Evolutionary conservation across 768 basidiomycete genomes (phyloP).

Genomic region (Lactarius pseudohatsudake): DNA sequence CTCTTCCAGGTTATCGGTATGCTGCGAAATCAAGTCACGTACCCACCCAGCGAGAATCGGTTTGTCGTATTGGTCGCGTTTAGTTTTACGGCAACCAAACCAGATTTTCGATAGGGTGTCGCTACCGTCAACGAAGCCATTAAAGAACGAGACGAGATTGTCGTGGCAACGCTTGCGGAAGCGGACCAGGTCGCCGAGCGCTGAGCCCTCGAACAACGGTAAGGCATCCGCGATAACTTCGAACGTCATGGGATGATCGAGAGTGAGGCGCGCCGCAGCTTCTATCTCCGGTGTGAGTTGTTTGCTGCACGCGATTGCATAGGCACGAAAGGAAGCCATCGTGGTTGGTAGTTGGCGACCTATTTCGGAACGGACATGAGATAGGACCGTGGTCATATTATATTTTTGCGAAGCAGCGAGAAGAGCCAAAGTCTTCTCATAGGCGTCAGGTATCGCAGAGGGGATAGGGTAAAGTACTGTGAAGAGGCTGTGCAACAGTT

Average conservation of each 20-base stretch:
- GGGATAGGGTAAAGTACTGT: not conserved
- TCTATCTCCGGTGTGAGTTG: not conserved
- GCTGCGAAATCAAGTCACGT: not conserved
- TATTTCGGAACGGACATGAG: not conserved
- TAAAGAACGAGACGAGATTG: not conserved
- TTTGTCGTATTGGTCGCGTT: too few species aligned
- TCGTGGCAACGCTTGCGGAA: not conserved
- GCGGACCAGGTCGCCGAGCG: not conserved
- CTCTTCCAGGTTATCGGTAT: not conserved
- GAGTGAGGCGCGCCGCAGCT: not conserved
- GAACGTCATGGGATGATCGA: not conserved
- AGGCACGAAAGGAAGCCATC: too few species aligned
- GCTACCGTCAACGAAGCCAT: not conserved
- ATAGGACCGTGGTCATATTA: not conserved
- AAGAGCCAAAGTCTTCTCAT: slow-evolving; percentile 1
- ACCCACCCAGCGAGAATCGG: slow-evolving; percentile 1
- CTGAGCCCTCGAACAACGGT: not conserved
- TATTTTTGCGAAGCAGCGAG: slow-evolving; percentile 29
- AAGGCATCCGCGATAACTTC: not conserved
- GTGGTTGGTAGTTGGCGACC: too few species aligned
- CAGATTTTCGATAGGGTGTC: too few species aligned
- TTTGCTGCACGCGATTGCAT: not conserved
- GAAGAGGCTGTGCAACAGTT: not conserved
- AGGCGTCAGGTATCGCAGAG: not conserved
- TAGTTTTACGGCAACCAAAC: too few species aligned